Percentiles rank a stretch among this genome's conserved stretches.
Evolutionary conservation across 352 stramenopile genomes (phyloP).

Genomic region (Phytopythium helicoides): DNA sequence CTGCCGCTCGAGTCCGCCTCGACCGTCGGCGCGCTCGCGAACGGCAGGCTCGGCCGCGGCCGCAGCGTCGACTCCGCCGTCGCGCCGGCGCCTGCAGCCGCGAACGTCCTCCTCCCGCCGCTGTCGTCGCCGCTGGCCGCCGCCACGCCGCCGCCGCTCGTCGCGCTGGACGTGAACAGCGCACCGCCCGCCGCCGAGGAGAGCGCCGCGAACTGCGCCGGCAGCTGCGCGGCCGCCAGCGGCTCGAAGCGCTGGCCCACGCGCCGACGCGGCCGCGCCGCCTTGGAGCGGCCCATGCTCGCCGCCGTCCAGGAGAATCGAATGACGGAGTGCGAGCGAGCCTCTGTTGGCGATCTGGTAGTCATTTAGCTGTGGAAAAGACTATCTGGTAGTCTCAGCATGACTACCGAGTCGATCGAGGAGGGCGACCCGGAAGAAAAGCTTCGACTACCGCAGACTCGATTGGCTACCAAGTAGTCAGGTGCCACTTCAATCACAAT

Average conservation of each 20-base stretch:
- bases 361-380: no score
- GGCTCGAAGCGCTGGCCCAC: constrained; percentile 15
- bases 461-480: no score
- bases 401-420: no score
- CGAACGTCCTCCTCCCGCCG: constrained; percentile 8
- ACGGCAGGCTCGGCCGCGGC: constrained; percentile 3
- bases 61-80: neutral
- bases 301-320: no score
- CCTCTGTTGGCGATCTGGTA: no score
- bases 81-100: constrained; percentile 1
- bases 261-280: constrained; percentile 26
- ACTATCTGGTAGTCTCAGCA: no score
- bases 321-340: no score
- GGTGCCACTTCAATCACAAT: constrained; percentile 10
- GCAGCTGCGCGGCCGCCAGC: neutral
- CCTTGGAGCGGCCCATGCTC: constrained; percentile 38
- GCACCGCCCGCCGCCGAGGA: neutral
- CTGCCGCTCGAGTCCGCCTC: no score
- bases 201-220: constrained; percentile 2
- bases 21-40: neutral
- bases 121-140: constrained; percentile 3
- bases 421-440: no score
- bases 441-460: no score
- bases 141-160: constrained; percentile 6
- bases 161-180: constrained; percentile 6